phyloP scores from a whole-genome alignment of 768 basidiomycete species.

The Mycena olivaceomarginata region DNA sequence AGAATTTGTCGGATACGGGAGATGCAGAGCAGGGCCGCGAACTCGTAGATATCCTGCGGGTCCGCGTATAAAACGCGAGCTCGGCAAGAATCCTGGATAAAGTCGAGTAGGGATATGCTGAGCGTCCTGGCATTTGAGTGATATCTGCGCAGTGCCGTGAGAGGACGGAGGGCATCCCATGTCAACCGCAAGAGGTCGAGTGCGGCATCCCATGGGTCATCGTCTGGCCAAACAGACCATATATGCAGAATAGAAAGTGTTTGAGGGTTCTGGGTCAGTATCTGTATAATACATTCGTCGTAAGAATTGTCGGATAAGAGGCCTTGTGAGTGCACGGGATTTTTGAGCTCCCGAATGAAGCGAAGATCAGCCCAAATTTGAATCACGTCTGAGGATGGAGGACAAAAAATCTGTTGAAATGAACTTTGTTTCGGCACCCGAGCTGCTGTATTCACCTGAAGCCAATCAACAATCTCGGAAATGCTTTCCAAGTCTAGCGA shows the following conservation, averaged over 20 bases:
- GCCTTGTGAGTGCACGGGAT: too few relatives aligned
- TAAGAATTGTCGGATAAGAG: neutral
- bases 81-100: neutral
- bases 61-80: neutral
- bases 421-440: neutral
- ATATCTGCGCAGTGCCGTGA: neutral
- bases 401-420: neutral
- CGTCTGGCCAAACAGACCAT: neutral
- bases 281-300: neutral
- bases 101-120: neutral
- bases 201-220: neutral
- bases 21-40: slow-evolving; percentile 4
- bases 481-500: too few relatives aligned
- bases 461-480: neutral
- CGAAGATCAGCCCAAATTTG: slow-evolving; percentile 14
- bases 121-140: too few relatives aligned
- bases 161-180: slow-evolving; percentile 10
- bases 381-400: slow-evolving; percentile 1
- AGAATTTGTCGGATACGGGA: slow-evolving; percentile 3
- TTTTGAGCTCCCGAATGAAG: neutral
- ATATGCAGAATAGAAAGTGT: neutral
- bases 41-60: neutral
- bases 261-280: slow-evolving; percentile 2
- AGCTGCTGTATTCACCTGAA: neutral
- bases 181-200: slow-evolving; percentile 13